Evolutionary conservation across 441 rosid species (phyloP).

Genomic region (Gossypium trilobum): DNA sequence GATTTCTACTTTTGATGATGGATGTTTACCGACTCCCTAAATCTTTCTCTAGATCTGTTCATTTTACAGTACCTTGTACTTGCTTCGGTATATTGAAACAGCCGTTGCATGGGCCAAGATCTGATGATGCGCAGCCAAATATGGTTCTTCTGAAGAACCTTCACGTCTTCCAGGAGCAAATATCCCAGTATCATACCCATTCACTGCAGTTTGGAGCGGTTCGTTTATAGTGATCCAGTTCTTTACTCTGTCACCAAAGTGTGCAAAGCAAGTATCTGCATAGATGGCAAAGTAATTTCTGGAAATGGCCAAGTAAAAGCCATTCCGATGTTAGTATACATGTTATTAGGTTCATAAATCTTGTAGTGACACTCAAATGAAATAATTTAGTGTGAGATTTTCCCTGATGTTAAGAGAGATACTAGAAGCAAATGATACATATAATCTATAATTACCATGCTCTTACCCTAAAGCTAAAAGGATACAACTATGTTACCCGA

Average conservation of each 20-base stretch:
- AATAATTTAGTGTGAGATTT: neutral
- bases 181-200: slow-evolving; percentile 59
- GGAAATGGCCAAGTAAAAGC: slow-evolving; percentile 27
- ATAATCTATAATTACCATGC: neutral
- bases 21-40: neutral
- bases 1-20: neutral
- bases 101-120: slow-evolving; percentile 79
- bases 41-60: neutral
- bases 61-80: slow-evolving; percentile 52
- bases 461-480: neutral
- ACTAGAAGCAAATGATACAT: neutral
- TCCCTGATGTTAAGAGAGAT: neutral
- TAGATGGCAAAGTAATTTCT: slow-evolving; percentile 68
- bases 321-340: slow-evolving; percentile 1
- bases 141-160: slow-evolving; percentile 53
- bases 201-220: slow-evolving; percentile 77
- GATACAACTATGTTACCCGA: neutral
- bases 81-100: slow-evolving; percentile 63
- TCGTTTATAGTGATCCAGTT: slow-evolving; percentile 84
- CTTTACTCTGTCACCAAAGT: slow-evolving; percentile 87
- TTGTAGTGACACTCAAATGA: neutral
- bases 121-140: slow-evolving; percentile 77
- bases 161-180: slow-evolving; percentile 80
- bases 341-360: neutral
- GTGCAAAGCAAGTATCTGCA: slow-evolving; percentile 83